Evolutionary conservation across 805 yeast genomes (phyloP).

Genomic region (Kuraishia piskuri): DNA sequence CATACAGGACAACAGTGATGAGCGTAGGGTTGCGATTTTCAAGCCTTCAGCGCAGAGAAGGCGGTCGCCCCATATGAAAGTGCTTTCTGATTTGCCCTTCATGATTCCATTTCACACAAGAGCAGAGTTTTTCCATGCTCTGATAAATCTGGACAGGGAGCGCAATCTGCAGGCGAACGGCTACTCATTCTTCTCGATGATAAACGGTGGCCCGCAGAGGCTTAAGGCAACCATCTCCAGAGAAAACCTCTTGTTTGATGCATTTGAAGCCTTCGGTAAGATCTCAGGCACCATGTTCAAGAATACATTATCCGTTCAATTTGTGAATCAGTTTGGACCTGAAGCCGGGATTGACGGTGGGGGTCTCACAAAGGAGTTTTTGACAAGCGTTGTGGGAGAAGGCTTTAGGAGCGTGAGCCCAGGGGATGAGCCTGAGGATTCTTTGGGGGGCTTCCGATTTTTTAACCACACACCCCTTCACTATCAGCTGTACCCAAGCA

Average conservation of each 20-base stretch:
- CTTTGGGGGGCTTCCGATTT: constrained; percentile 13
- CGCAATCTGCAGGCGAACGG: constrained; percentile 2
- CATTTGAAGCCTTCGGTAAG: constrained; percentile 48
- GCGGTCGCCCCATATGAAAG: constrained; percentile 24
- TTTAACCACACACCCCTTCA: constrained; percentile 35
- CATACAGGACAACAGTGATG: constrained; percentile 5
- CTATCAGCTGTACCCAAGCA: constrained; percentile 70
- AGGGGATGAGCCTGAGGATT: neutral
- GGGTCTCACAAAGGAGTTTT: constrained; percentile 86
- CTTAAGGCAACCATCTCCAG: constrained; percentile 54
- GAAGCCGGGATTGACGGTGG: constrained; percentile 94
- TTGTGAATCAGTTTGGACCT: constrained; percentile 61
- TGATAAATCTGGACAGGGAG: constrained; percentile 46
- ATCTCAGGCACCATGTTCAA: constrained; percentile 48
- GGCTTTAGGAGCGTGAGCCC: constrained; percentile 34
- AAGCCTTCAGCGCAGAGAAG: neutral
- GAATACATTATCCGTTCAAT: constrained; percentile 50
- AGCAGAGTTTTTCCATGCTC: constrained; percentile 60
- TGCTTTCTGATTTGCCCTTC: constrained; percentile 65
- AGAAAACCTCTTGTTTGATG: constrained; percentile 66
- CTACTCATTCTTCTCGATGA: neutral
- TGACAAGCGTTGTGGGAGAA: constrained; percentile 62
- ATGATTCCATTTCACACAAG: constrained; percentile 70
- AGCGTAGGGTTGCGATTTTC: neutral
- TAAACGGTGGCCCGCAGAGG: constrained; percentile 8